A percentile compares a stretch with the other conserved stretches of the same genome.
These are phyloP conservation scores for Penicillium herquei DNA, from an alignment of 495 filamentous ascomycete species.

Conservation along the genomic window DNA sequence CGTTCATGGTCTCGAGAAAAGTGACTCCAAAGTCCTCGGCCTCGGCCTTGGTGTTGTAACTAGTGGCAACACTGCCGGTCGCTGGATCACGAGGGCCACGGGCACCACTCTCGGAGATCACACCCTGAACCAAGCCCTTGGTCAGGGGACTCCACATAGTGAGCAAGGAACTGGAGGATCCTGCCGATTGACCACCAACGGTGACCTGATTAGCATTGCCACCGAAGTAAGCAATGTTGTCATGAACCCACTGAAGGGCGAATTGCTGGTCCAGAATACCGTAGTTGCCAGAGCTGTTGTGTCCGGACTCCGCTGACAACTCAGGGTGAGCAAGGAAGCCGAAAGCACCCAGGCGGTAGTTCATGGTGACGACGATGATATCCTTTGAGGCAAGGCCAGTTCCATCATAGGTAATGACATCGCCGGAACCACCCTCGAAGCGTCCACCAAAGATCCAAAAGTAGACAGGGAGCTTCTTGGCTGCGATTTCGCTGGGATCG, in stretches of 20 bases:
- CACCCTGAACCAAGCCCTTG: constrained; percentile 5
- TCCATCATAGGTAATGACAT: not conserved
- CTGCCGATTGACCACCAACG: constrained; percentile 46
- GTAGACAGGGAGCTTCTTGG: constrained; percentile 17
- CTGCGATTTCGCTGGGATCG: not conserved
- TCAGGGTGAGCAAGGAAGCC: constrained; percentile 25
- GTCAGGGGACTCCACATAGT: constrained; percentile 14
- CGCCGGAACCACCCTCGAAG: constrained; percentile 30
- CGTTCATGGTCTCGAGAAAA: not conserved
- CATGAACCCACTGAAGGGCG: constrained; percentile 43
- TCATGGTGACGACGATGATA: not conserved
- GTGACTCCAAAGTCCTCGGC: not conserved
- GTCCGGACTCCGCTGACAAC: constrained; percentile 19
- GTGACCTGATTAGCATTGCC: constrained; percentile 43
- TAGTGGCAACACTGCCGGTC: constrained; percentile 11
- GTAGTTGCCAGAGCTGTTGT: constrained; percentile 33
- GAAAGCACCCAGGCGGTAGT: not conserved
- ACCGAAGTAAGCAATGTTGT: constrained; percentile 44
- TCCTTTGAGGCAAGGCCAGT: not conserved
- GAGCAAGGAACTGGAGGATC: constrained; percentile 40
- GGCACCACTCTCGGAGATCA: constrained; percentile 20
- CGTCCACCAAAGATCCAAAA: constrained; percentile 27
- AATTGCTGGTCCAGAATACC: constrained; percentile 41
- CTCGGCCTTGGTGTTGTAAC: constrained; percentile 2
- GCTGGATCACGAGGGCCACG: constrained; percentile 12